Base-by-base conservation (phyloP, 306 rosid genomes). In the barrel medic (Medicago truncatula) region DNA sequence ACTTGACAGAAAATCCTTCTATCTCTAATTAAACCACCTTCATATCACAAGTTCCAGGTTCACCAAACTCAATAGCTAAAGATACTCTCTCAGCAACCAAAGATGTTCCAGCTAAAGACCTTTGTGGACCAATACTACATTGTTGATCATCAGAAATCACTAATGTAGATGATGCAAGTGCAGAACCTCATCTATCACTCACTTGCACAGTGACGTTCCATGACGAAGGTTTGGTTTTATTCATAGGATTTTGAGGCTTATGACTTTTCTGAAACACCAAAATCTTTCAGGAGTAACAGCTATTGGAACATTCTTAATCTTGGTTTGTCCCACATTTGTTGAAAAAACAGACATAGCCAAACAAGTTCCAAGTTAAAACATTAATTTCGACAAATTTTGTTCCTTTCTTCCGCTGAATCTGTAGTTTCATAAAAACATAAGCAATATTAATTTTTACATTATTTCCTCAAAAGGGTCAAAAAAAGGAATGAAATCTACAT, bases 261-360 rank as follows among this genome's bases (percentile, higher is more conserved):
- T 82, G 81, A 72, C 86, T 89, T 85, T 90, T 95, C 71, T 95
- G 97, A 81, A 95, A 74, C 98, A 92, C 98, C 98, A 95, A 75
- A 95, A 95, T 5, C 97, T 97, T 88, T 95, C 97, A 9, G 98
- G 97, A 57, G 98, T 95, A 28, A 95, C 97, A 58, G 97, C 98
- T 77, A 95, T 92, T 47, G 98, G 97, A 80, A 95, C 98, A 87
- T 86, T 95, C 74, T 82, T 90, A 76, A 92, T 81, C 92, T 90
- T 92, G 70, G 93, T 80, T 74, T 88, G 95, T 77, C 93, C 93
- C 87, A 85, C 88, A 63, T 91, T 61, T 78, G 74, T 46, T n/a
- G 52, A 69, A 34, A 67, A 64, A 52, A 46, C 25, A 12, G 17
- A n/a, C 56, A 80, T 4, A 79, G 40, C 63, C 46, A 67, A 67